These are phyloP conservation scores for Aspergillus sp. DNA, from an alignment of 2,329 filamentous ascomycete genomes.

Conservation along the genomic window DNA sequence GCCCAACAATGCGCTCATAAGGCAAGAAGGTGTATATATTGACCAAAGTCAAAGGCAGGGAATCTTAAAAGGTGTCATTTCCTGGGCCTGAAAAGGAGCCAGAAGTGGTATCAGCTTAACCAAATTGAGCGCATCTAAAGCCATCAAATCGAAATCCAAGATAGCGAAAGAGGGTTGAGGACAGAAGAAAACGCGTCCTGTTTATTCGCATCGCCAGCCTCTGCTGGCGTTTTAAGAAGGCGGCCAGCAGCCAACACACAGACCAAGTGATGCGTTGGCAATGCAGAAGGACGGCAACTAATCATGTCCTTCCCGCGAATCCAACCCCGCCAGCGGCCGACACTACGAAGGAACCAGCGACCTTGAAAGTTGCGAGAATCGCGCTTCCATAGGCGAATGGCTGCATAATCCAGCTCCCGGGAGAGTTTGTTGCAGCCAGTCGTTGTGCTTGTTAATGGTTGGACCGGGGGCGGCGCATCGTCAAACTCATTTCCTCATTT, in stretches of 20 bases:
- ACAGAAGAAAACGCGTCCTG: slow-evolving; percentile 10
- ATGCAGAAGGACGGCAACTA: slow-evolving; percentile 29
- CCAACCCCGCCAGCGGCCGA: slow-evolving; percentile 16
- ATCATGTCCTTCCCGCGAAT: slow-evolving; percentile 23
- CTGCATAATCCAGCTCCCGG: background rate
- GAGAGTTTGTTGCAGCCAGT: background rate
- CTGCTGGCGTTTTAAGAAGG: background rate
- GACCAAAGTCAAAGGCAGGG: background rate
- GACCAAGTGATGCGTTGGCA: slow-evolving; percentile 33
- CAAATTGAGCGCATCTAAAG: background rate
- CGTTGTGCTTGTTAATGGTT: background rate
- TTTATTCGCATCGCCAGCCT: slow-evolving; percentile 15
- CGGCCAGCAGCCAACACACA: slow-evolving; percentile 21
- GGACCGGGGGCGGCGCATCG: background rate
- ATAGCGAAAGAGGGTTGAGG: background rate
- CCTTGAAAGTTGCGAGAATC: slow-evolving; percentile 1
- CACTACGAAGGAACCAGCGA: background rate
- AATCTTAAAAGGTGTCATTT: background rate
- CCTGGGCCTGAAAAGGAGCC: background rate
- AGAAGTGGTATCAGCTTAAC: background rate
- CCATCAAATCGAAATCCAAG: background rate
- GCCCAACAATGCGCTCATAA: background rate
- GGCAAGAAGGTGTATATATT: background rate
- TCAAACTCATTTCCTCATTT: background rate
- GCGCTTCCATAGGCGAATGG: slow-evolving; percentile 11